phyloP scores from a whole-genome alignment of 2,329 filamentous ascomycete genomes.

The Beauveria medogensis region DNA sequence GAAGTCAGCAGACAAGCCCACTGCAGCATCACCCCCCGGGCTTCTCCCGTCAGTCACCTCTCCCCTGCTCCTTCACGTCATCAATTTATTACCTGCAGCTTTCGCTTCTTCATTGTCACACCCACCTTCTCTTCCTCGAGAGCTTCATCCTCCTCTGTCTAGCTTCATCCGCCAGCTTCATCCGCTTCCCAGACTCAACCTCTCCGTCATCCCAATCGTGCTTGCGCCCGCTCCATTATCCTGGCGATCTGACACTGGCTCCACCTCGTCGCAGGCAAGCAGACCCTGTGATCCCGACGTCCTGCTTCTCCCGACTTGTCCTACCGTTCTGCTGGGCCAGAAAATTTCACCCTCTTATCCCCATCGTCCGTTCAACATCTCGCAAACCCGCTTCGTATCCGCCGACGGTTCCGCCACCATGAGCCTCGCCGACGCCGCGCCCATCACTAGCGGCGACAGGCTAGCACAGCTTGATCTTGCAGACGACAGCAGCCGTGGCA shows the following conservation, averaged over 20 bases:
- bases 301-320: slow-evolving; percentile 4
- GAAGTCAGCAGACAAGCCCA: background rate
- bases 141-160: background rate
- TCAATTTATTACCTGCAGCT: slow-evolving; percentile 9
- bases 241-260: slow-evolving; percentile 10
- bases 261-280: slow-evolving; percentile 7
- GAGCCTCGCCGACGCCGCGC: slow-evolving; percentile 10
- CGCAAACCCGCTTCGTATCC: background rate
- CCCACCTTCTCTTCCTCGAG: background rate
- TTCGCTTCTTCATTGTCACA: background rate
- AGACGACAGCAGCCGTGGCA: slow-evolving; percentile 20
- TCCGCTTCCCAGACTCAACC: background rate
- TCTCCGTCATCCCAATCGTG: background rate
- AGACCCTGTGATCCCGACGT: slow-evolving; percentile 9
- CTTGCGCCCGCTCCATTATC: slow-evolving; percentile 7
- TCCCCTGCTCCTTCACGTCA: slow-evolving; percentile 9
- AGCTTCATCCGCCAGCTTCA: background rate
- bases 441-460: slow-evolving; percentile 8
- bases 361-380: background rate
- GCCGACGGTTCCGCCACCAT: background rate
- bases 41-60: slow-evolving; percentile 1
- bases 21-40: background rate
- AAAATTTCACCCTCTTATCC: background rate
- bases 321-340: background rate
- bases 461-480: slow-evolving; percentile 15